phyloP scores from a whole-genome alignment of 2,329 filamentous ascomycete genomes.

The Botrytis medusae region DNA sequence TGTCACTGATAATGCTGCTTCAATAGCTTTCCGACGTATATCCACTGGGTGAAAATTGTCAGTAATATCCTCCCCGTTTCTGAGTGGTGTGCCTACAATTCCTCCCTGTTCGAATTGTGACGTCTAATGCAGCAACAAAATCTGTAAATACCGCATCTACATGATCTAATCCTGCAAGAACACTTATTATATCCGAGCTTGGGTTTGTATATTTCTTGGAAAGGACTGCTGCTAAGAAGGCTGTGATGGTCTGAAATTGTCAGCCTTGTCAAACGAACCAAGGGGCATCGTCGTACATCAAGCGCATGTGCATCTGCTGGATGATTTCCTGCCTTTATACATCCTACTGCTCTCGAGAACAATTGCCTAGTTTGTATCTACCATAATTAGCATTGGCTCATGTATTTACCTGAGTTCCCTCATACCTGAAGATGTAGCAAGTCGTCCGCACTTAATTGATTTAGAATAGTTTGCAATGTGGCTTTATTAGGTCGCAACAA shows the following conservation, averaged over 20 bases:
- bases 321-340: slow-evolving; percentile 59
- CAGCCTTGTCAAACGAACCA: slow-evolving; percentile 41
- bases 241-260: slow-evolving; percentile 73
- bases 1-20: slow-evolving; percentile 78
- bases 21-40: slow-evolving; percentile 75
- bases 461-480: slow-evolving; percentile 67
- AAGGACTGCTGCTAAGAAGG: slow-evolving; percentile 79
- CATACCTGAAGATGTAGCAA: slow-evolving; percentile 70
- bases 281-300: slow-evolving; percentile 61
- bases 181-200: slow-evolving; percentile 88
- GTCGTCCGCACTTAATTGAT: slow-evolving; percentile 69
- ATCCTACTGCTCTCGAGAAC: slow-evolving; percentile 69
- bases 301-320: slow-evolving; percentile 75
- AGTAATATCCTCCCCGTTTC: slow-evolving; percentile 28
- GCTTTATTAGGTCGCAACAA: slow-evolving; percentile 76
- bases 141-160: slow-evolving; percentile 86
- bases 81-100: slow-evolving; percentile 54
- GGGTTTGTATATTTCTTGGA: slow-evolving; percentile 92
- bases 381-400: slow-evolving; percentile 23
- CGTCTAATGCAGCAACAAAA: slow-evolving; percentile 79
- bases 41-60: slow-evolving; percentile 55
- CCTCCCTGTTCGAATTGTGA: slow-evolving; percentile 75
- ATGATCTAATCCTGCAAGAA: slow-evolving; percentile 84
- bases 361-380: slow-evolving; percentile 54
- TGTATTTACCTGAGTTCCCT: neutral